Conservation (phyloP, 2,329 filamentous ascomycete genomes). For the Paramyrothecium roridum region DNA sequence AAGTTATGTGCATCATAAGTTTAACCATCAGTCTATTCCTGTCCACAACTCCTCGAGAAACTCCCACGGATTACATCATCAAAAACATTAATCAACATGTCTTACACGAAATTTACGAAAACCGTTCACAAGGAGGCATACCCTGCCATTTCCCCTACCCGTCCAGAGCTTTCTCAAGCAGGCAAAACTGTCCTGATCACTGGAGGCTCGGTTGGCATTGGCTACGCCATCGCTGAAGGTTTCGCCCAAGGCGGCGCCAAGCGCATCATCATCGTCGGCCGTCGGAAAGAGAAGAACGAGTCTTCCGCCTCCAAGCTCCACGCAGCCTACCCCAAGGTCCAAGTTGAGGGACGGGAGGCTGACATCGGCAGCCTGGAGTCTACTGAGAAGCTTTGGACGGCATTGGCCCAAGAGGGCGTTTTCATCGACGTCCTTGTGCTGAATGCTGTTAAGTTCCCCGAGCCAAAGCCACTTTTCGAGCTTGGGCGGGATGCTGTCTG, state of each 20-base stretch:
- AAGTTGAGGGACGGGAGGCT: not conserved
- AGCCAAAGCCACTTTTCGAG: not conserved
- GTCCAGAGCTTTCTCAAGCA: slow-evolving; percentile 33
- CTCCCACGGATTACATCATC: too few species aligned
- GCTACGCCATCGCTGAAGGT: slow-evolving; percentile 57
- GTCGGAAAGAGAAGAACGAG: slow-evolving; percentile 15
- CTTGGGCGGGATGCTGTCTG: not conserved
- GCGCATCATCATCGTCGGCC: slow-evolving; percentile 33
- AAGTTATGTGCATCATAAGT: too few species aligned
- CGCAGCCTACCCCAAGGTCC: not conserved
- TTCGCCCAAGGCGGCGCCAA: slow-evolving; percentile 39
- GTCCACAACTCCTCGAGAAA: too few species aligned
- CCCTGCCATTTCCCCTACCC: slow-evolving; percentile 27
- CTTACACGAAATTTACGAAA: slow-evolving; percentile 18
- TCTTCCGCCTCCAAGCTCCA: slow-evolving; percentile 11
- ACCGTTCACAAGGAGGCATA: slow-evolving; percentile 30
- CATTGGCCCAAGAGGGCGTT: not conserved
- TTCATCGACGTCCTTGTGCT: not conserved
- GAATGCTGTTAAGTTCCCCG: not conserved
- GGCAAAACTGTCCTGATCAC: slow-evolving; percentile 59
- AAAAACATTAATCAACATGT: not conserved
- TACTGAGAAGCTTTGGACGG: not conserved
- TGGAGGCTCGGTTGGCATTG: slow-evolving; percentile 61
- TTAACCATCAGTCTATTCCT: too few species aligned
- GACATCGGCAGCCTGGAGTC: slow-evolving; percentile 19